Conservation (phyloP, 169 alveolate genomes). For the Plasmodium reichenowi region DNA sequence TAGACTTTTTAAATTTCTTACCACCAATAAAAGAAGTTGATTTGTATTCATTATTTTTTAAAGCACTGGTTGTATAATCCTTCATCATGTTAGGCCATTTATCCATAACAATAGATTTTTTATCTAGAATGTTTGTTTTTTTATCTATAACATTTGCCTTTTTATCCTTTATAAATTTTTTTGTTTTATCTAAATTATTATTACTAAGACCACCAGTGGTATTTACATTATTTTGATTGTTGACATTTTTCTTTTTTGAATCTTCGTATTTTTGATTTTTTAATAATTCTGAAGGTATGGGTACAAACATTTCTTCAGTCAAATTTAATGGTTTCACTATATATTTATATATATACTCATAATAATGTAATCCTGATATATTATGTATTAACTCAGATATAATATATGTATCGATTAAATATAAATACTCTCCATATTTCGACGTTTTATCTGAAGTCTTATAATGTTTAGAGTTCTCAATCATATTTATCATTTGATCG, state of each 20-base stretch:
- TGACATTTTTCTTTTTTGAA: conserved; percentile 8
- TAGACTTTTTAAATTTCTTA: conserved; percentile 25
- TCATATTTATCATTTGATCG: conserved; percentile 69
- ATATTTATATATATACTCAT: conserved; percentile 62
- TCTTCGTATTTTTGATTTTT: conserved; percentile 16
- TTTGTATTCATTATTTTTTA: conserved; percentile 15
- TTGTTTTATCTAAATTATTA: background rate
- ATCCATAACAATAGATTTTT: conserved; percentile 1
- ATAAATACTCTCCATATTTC: conserved; percentile 45
- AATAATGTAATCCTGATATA: conserved; percentile 54
- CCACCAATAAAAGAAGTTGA: background rate
- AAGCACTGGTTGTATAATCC: background rate
- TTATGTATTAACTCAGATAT: conserved; percentile 43
- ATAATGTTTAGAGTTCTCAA: conserved; percentile 76
- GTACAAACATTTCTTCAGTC: conserved; percentile 60
- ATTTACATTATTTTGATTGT: background rate
- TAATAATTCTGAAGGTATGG: conserved; percentile 46
- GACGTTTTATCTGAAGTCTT: conserved; percentile 5
- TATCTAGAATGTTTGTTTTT: background rate
- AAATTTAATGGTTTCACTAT: conserved; percentile 60
- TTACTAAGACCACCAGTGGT: background rate
- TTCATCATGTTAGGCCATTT: background rate
- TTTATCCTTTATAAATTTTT: conserved; percentile 17
- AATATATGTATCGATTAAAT: conserved; percentile 55
- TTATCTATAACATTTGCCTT: background rate